Evolutionary conservation across 441 rosid species (phyloP).

Genomic region (Croton setiger): DNA sequence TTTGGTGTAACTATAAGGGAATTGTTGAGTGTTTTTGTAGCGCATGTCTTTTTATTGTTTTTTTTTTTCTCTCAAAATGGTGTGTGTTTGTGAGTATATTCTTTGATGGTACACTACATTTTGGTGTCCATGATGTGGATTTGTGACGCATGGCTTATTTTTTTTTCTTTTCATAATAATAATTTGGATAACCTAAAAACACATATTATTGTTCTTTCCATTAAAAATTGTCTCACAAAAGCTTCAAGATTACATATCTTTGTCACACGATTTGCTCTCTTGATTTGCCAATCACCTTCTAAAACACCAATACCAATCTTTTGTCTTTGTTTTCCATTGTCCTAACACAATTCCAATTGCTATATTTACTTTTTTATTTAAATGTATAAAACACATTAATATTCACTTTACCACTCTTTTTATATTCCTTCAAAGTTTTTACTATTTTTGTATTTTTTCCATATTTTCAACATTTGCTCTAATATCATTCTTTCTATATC

Average conservation of each 20-base stretch:
- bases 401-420: too few species aligned
- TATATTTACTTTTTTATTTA: too few species aligned
- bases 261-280: slow-evolving; percentile 10
- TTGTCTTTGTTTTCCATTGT: neutral
- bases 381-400: too few species aligned
- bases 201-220: neutral
- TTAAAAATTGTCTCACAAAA: slow-evolving; percentile 10
- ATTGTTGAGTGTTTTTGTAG: slow-evolving; percentile 19
- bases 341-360: too few species aligned
- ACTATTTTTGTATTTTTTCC: too few species aligned
- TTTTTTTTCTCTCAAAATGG: neutral
- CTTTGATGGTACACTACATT: slow-evolving; percentile 22
- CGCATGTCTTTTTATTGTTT: neutral
- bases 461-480: too few species aligned
- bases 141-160: slow-evolving; percentile 15
- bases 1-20: slow-evolving; percentile 30
- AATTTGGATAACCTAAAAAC: neutral
- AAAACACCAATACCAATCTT: neutral
- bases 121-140: slow-evolving; percentile 9
- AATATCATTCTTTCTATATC: too few species aligned
- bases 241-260: slow-evolving; percentile 12
- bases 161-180: neutral
- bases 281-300: neutral
- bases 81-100: slow-evolving; percentile 20
- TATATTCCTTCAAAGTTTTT: too few species aligned